Evolutionary conservation across 768 basidiomycete species (phyloP).

Genomic region (Gymnopilus dilepis): DNA sequence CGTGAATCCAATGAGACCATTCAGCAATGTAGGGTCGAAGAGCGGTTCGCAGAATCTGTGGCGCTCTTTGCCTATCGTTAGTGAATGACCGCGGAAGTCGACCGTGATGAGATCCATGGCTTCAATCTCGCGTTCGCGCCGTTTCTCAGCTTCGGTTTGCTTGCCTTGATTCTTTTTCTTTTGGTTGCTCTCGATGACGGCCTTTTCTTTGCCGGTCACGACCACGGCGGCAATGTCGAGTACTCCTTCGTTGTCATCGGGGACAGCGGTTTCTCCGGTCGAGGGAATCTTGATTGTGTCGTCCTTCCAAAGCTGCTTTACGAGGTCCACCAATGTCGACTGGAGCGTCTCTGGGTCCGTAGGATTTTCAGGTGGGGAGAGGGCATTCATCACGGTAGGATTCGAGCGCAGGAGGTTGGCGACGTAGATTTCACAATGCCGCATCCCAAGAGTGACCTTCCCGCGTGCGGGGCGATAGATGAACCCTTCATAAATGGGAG

Average conservation of each 20-base stretch:
- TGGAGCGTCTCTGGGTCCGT: conserved; percentile 53
- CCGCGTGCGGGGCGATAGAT: conserved; percentile 58
- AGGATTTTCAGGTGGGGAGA: conserved; percentile 58
- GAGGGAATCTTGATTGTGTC: conserved; percentile 76
- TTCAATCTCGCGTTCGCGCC: conserved; percentile 81
- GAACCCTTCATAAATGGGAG: conserved; percentile 77
- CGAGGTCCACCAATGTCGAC: conserved; percentile 64
- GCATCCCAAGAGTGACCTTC: conserved; percentile 66
- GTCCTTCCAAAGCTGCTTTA: conserved; percentile 63
- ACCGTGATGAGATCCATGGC: conserved; percentile 82
- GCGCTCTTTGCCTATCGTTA: conserved; percentile 85
- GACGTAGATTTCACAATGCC: conserved; percentile 77
- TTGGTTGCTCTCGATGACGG: conserved; percentile 84
- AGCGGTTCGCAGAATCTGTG: conserved; percentile 93
- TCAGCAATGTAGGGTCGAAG: conserved; percentile 72
- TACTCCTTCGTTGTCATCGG: conserved; percentile 78
- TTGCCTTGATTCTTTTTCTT: conserved; percentile 77
- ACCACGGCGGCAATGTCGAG: conserved; percentile 91
- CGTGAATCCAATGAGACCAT: conserved; percentile 37
- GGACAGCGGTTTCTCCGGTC: conserved; percentile 67
- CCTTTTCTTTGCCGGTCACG: conserved; percentile 89
- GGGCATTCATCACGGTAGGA: conserved; percentile 60
- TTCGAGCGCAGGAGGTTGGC: conserved; percentile 76
- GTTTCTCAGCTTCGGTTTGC: conserved; percentile 79
- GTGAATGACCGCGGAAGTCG: conserved; percentile 68